Evolutionary conservation across 2,329 filamentous ascomycete species (phyloP), one percentile per base, ranked within the genome.

Genomic region (Akanthomyces dipterigenus): DNA sequence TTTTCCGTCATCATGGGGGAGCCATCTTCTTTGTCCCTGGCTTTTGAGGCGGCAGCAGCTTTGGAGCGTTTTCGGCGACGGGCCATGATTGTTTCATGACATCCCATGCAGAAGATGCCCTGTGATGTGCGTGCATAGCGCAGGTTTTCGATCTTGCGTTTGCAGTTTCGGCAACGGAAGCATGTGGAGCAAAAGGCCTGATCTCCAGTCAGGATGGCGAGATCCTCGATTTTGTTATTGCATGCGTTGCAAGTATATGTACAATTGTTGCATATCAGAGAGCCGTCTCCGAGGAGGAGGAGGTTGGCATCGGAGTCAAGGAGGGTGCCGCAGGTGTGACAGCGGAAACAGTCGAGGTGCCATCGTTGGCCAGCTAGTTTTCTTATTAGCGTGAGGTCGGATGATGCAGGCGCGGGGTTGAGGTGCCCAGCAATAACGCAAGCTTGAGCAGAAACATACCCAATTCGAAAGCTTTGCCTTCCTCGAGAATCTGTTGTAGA

Each of bases 61-160:
- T 91, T 92, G 43, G 88, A 88, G 74, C 91, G 92, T 77, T 98
- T 97, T 70, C 91, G 85, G 65, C 93, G 84, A 65, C 93, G 83
- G 55, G 93, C 91, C 92, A 98, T 98, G 58, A 99, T 78, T 31
- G 91, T 95, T 76, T 99, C 95, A 72, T 99, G 95, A 73, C 95
- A 99, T 70, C 88, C 92, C 95, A 99, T 99, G 78, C 95, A 99
- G 73, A 99, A 98, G 68, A 99, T 99, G 63, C 95, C 95, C 75
- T 98, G 95, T 8, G 93, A 97, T 1, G 95, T 99, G 71, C 95
- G 87, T 60, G 95, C 95, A 85, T 98, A 99, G 73, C 93, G 88
- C 65, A 99, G 81, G 73, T 99, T 99, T 76, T 99, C 95, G 64
- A 99, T 99, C 80, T 97, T 97, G 73, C 90, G 87, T 80, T 98